Base-by-base conservation (phyloP, 768 basidiomycete genomes). In the Pleurotus giganteus region DNA sequence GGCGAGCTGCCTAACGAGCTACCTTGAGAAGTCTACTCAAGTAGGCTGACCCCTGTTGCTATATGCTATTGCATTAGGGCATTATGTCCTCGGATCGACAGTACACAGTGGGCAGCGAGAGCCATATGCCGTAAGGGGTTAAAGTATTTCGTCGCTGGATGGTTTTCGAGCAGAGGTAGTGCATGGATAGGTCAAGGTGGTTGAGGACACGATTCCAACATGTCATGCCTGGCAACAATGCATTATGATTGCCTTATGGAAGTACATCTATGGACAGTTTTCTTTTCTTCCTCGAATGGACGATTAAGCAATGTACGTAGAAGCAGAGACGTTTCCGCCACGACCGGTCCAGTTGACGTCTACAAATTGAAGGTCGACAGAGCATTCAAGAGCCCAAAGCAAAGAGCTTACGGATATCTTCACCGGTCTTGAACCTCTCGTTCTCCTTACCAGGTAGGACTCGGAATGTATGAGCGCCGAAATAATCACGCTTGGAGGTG, bases 281-380 rank as follows among this genome's bases (percentile, higher is more conserved):
- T 31, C 26, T 42, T 44, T 55, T 54, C 57, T 27, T 23, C 42
- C 51, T 54, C 42, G 32, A 21, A 49, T 23, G 39, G 43, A 56
- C 54, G n/a, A 7, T 66, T 71, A 82, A 61, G 81, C 76, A 66
- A 74, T 78, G 82, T 98, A 98, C 49, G 88, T 85, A 58, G 84
- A 87, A 34, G 94, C 89, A 53, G 96, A 93, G 54, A 96, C 94
- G 62, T 87, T 93, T 61, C 96, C 96, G 47, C 96, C 96, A 61
- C 93, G 92, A 43, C 96, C 96, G 62, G 95, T 98, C 96, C 96
- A 98, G 81, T 97, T 98, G 76, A 96, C 80, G 76, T 99, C 96
- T 90, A 57, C 31, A 15, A 47, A 15, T 7, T 11, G 26, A 57
- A 34, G 47, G 47, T 57, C 53, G n/a, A 34, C 50, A 53, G 24